Percentiles rank a stretch among this genome's conserved stretches.
These are phyloP conservation scores for Sphagnum tenellum DNA, from an alignment of 225 moss, liverwort and hornwort species.

Conservation along the genomic window DNA sequence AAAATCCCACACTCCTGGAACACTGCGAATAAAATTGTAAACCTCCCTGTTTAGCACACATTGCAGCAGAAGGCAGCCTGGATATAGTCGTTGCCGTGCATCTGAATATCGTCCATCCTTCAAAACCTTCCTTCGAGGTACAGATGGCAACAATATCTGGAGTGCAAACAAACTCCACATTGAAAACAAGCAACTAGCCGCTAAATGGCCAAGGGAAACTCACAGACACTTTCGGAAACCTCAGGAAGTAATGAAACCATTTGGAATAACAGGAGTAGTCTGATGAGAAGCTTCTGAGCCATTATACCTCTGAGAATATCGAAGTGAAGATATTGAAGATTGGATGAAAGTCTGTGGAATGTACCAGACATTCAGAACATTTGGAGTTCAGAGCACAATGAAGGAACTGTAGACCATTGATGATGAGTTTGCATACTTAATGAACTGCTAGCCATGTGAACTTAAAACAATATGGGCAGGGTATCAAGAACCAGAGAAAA, in stretches of 20 bases:
- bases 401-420: background rate
- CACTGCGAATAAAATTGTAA: slow-evolving; percentile 47
- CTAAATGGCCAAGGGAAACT: no score
- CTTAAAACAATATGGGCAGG: no score
- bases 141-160: slow-evolving; percentile 72
- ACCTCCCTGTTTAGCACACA: slow-evolving; percentile 81
- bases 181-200: no score
- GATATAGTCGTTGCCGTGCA: slow-evolving; percentile 62
- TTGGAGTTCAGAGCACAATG: background rate
- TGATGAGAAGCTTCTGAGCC: no score
- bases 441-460: no score
- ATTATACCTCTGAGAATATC: no score
- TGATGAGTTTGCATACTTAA: background rate
- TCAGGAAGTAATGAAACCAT: no score
- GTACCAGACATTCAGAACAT: background rate
- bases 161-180: slow-evolving; percentile 4
- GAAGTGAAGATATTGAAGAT: slow-evolving; percentile 1
- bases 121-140: slow-evolving; percentile 52
- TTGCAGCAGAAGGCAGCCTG: slow-evolving; percentile 77
- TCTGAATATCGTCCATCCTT: slow-evolving; percentile 69
- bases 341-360: background rate
- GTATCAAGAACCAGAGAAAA: background rate
- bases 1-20: slow-evolving; percentile 75
- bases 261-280: no score
- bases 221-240: no score